A percentile compares a stretch with the other conserved stretches of the same genome.
These are phyloP conservation scores for Wickerhamiella galacta DNA, from an alignment of 805 yeast species.

Conservation along the genomic window DNA sequence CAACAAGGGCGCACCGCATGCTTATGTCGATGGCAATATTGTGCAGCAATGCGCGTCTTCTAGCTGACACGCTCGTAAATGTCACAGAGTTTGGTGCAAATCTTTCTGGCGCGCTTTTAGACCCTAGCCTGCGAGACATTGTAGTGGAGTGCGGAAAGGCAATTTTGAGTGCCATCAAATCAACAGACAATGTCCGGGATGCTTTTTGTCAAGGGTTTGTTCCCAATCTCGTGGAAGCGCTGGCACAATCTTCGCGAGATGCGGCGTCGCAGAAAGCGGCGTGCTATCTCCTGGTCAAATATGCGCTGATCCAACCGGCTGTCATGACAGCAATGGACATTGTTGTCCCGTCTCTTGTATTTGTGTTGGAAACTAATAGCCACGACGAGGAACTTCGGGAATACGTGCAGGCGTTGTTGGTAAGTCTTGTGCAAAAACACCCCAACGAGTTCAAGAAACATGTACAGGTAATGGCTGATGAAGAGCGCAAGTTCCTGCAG, in stretches of 20 bases:
- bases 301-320: not conserved
- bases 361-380: slow-evolving; percentile 9
- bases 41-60: slow-evolving; percentile 2
- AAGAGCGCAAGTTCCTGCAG: slow-evolving; percentile 11
- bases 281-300: slow-evolving; percentile 5
- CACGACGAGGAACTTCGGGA: too few species aligned
- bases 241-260: not conserved
- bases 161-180: slow-evolving; percentile 10
- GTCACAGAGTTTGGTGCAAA: slow-evolving; percentile 2
- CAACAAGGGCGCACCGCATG: slow-evolving; percentile 4
- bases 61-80: slow-evolving; percentile 1
- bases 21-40: slow-evolving; percentile 9
- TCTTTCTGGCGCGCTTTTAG: not conserved
- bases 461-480: slow-evolving; percentile 30
- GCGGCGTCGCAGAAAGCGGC: slow-evolving; percentile 3
- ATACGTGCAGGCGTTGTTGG: slow-evolving; percentile 15
- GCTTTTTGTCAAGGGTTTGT: slow-evolving; percentile 3
- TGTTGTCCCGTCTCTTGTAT: slow-evolving; percentile 21
- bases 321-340: slow-evolving; percentile 19
- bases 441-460: slow-evolving; percentile 20
- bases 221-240: slow-evolving; percentile 7
- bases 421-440: slow-evolving; percentile 19
- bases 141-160: slow-evolving; percentile 6
- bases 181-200: slow-evolving; percentile 1
- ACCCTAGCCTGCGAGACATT: not conserved